Conservation (phyloP, 305 asterid genomes). For the Fraxinus angustifolia region DNA sequence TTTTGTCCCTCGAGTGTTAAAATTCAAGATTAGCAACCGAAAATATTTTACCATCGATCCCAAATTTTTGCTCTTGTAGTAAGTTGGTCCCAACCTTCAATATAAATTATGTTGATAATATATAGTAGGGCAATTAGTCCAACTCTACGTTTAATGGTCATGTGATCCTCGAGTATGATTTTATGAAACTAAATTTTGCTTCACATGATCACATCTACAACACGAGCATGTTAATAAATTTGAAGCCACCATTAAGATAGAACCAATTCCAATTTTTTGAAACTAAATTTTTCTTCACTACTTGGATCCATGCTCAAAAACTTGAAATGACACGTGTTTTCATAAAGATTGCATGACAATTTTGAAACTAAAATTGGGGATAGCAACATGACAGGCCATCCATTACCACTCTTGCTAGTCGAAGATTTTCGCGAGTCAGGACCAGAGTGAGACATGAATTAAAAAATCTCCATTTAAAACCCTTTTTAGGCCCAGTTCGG, state of each 20-base stretch:
- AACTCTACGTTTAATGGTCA: neutral
- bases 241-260: neutral
- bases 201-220: too few species aligned
- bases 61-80: neutral
- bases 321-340: neutral
- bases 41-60: neutral
- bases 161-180: neutral
- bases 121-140: neutral
- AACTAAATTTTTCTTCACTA: neutral
- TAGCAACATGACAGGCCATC: neutral
- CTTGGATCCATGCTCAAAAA: neutral
- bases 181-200: neutral
- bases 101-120: neutral
- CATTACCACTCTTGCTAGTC: neutral
- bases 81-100: neutral
- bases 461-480: too few species aligned
- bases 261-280: neutral
- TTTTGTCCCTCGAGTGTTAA: slow-evolving; percentile 8
- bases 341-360: neutral
- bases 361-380: neutral
- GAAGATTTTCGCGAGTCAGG: neutral
- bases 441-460: neutral
- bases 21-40: neutral
- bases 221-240: neutral
- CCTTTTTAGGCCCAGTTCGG: too few species aligned